Evolutionary conservation across 2,329 filamentous ascomycete genomes (phyloP).

Genomic region (Cladophialophora psammophila): DNA sequence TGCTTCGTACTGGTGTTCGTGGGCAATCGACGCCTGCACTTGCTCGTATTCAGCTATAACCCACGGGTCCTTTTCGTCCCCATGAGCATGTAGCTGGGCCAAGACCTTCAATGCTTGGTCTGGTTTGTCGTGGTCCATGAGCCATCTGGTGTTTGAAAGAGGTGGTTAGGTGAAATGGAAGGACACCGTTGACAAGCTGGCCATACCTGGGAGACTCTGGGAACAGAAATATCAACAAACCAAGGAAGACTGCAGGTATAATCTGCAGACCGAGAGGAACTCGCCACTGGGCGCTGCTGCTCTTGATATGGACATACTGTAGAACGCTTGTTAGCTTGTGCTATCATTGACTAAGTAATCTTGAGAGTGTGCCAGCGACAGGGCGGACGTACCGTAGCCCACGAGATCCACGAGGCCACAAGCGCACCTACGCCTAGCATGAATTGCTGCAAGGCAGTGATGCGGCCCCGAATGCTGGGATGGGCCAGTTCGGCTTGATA

Average conservation of each 20-base stretch:
- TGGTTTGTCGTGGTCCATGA: constrained; percentile 73
- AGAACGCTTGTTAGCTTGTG: neutral
- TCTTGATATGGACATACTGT: constrained; percentile 58
- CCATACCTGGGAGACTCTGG: constrained; percentile 61
- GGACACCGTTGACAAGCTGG: constrained; percentile 33
- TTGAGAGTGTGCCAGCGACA: neutral
- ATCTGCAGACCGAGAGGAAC: constrained; percentile 74
- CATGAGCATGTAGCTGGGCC: constrained; percentile 73
- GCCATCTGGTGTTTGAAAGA: constrained; percentile 63
- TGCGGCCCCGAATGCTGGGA: constrained; percentile 75
- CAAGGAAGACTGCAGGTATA: constrained; percentile 70
- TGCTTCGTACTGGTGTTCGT: constrained; percentile 72
- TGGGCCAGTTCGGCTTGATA: constrained; percentile 84
- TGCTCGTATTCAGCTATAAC: constrained; percentile 75
- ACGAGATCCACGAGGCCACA: constrained; percentile 75
- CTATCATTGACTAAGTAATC: neutral
- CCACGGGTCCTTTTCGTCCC: constrained; percentile 70
- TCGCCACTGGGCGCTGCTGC: constrained; percentile 65
- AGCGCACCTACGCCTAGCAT: constrained; percentile 81
- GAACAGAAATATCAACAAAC: constrained; percentile 72
- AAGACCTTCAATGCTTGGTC: constrained; percentile 72
- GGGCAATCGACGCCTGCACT: constrained; percentile 71
- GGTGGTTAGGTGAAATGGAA: constrained; percentile 51
- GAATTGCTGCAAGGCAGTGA: constrained; percentile 80
- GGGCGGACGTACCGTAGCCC: constrained; percentile 55